Percentiles rank a stretch among this genome's conserved stretches.
These are phyloP conservation scores for Oryza australiensis DNA, from an alignment of 176 grass and related monocot genomes.

Conservation along the genomic window DNA sequence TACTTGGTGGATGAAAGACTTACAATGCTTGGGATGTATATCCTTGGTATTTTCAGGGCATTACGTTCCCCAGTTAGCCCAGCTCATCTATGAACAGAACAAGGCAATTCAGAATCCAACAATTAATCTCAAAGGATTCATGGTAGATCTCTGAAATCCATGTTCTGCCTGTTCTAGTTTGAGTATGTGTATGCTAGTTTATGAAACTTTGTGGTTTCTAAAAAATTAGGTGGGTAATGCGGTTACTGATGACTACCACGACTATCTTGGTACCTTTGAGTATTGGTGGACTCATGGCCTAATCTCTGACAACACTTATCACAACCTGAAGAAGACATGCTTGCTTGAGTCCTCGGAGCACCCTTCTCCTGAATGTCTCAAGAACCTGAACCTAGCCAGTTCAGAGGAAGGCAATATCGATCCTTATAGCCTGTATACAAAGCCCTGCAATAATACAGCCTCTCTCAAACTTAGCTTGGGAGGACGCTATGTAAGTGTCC, in stretches of 20 bases:
- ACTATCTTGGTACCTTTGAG: constrained; percentile 96
- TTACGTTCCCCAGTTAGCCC: constrained; percentile 89
- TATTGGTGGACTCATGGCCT: constrained; percentile 97
- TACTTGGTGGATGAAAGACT: constrained; percentile 6
- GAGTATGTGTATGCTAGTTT: constrained; percentile 9
- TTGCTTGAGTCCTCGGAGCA: constrained; percentile 62
- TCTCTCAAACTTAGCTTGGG: constrained; percentile 64
- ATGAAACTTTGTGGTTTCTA: constrained; percentile 24
- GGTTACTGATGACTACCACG: constrained; percentile 91
- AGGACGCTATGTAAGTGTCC: constrained; percentile 71
- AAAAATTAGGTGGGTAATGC: constrained; percentile 81
- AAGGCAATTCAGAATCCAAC: constrained; percentile 60
- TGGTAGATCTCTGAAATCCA: constrained; percentile 52
- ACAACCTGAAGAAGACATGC: constrained; percentile 78
- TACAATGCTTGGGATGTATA: not conserved
- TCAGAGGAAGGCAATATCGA: constrained; percentile 90
- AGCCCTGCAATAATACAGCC: constrained; percentile 72
- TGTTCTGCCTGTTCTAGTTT: constrained; percentile 11
- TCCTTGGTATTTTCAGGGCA: constrained; percentile 59
- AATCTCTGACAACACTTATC: constrained; percentile 85
- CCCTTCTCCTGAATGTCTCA: constrained; percentile 83
- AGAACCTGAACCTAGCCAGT: constrained; percentile 70
- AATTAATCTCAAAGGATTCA: constrained; percentile 90
- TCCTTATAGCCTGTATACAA: constrained; percentile 84
- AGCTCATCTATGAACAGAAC: constrained; percentile 64